Evolutionary conservation across 805 yeast genomes (phyloP), one percentile per base, ranked within the genome.

Genomic region (Wickerhamiella nectarea): DNA sequence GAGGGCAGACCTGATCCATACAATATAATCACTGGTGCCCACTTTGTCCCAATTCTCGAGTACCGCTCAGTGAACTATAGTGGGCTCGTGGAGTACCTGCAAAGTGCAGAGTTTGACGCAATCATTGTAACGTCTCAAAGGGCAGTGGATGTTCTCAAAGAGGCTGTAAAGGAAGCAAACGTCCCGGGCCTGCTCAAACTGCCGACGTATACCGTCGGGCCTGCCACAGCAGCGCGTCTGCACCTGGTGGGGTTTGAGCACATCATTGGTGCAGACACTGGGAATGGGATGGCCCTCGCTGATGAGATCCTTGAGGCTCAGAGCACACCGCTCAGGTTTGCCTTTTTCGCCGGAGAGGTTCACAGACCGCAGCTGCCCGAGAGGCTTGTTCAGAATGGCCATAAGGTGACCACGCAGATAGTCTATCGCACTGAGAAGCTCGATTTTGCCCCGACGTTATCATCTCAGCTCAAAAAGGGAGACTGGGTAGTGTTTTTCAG

Each of bases 401-500:
- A 71, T 45, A 52, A 63, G 17, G 62, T 81, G 7, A 58, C 57
- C 11, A 94, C 85, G 49, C 61, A 68, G 14, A 72, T 82, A 0
- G 75, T 85, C 1, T 87, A 87, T 57, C 71, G 71, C 45, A 87
- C 96, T 0, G 68, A 64, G 25, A 64, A 70, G 1, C 62, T 74
- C 45, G 59, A 59, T 0, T 74, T 74, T 43, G 71, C 74, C 6
- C 56, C 67, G 2, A 60, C 57, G 0, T 61, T 71, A 8, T 45
- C 50, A 12, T 40, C 51, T 20, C 37, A 45, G 1, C 34, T 37
- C 17, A 52, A 54, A 6, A 46, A 45, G 0, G 46, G 52, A 12
- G 65, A 65, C 44, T 85, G 95, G 95, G 63, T 86, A 4, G 80
- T 87, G 0, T 80, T 89, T 48, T 89, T 87, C 61, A 83, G 95